A percentile compares a stretch with the other conserved stretches of the same genome.
Conservation (phyloP, 371 early-diverging fungal species). For the Mortierella sp. region DNA sequence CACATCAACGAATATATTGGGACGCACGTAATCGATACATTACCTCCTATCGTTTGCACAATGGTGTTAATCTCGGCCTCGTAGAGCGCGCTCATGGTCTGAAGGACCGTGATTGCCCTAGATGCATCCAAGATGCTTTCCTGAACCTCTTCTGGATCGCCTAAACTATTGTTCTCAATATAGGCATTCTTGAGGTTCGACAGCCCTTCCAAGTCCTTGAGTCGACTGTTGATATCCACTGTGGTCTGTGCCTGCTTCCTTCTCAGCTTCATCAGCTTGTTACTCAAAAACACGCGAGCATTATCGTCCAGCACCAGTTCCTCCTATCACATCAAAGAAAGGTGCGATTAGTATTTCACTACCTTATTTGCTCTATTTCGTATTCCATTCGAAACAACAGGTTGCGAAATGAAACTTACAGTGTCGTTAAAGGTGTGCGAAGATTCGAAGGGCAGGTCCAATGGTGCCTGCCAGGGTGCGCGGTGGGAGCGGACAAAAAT, state of each 20-base stretch:
- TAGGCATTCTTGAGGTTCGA: slow-evolving; percentile 64
- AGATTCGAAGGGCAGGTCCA: slow-evolving; percentile 59
- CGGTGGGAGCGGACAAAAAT: slow-evolving; percentile 63
- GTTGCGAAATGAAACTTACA: slow-evolving; percentile 27
- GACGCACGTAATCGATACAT: not conserved
- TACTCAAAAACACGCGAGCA: slow-evolving; percentile 71
- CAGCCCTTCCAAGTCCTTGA: slow-evolving; percentile 66
- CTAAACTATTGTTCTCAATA: slow-evolving; percentile 54
- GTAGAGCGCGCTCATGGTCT: slow-evolving; percentile 65
- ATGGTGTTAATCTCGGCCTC: slow-evolving; percentile 73
- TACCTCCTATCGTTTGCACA: slow-evolving; percentile 73
- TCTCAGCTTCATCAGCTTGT: slow-evolving; percentile 72
- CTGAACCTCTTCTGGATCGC: slow-evolving; percentile 59
- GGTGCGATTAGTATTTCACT: not conserved
- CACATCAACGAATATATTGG: not conserved
- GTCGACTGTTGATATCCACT: slow-evolving; percentile 64
- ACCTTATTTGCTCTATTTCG: not conserved
- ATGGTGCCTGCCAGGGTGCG: slow-evolving; percentile 56
- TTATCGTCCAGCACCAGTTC: slow-evolving; percentile 69
- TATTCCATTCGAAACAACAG: not conserved
- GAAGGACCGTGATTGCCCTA: slow-evolving; percentile 65
- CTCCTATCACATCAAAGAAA: slow-evolving; percentile 58
- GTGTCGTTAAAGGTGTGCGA: slow-evolving; percentile 57
- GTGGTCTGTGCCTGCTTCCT: slow-evolving; percentile 61
- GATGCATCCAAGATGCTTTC: slow-evolving; percentile 66